These are phyloP conservation scores for Solanum peruvianum DNA, from an alignment of 257 asterid species.

Conservation along the genomic window DNA sequence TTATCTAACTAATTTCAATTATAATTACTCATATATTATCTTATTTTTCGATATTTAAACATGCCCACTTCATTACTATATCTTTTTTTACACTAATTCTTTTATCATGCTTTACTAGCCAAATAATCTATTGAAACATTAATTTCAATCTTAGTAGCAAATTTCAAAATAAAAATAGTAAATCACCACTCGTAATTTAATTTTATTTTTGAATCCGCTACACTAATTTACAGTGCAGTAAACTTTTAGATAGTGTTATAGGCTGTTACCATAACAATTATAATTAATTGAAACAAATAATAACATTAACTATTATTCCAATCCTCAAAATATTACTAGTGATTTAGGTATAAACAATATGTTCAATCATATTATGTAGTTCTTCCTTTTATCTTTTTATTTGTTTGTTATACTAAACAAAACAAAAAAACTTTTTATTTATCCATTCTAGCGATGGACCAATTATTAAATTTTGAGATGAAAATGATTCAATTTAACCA, in stretches of 20 bases:
- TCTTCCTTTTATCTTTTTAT: too few species aligned
- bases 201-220: not conserved
- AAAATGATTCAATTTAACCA: too few species aligned
- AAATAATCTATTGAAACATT: not conserved
- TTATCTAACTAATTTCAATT: too few species aligned
- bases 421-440: too few species aligned
- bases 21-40: not conserved
- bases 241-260: not conserved
- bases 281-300: not conserved
- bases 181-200: not conserved
- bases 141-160: not conserved
- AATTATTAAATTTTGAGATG: too few species aligned
- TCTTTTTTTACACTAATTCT: not conserved
- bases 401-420: too few species aligned
- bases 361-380: not conserved
- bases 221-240: not conserved
- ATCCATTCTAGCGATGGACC: too few species aligned
- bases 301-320: not conserved
- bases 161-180: too few species aligned
- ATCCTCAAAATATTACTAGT: not conserved
- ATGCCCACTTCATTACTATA: too few species aligned
- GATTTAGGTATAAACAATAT: not conserved
- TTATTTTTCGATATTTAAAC: too few species aligned
- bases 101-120: not conserved
- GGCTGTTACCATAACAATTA: not conserved